Conservation (phyloP, 345 rosid genomes). For the Eucalyptus shirleyi region DNA sequence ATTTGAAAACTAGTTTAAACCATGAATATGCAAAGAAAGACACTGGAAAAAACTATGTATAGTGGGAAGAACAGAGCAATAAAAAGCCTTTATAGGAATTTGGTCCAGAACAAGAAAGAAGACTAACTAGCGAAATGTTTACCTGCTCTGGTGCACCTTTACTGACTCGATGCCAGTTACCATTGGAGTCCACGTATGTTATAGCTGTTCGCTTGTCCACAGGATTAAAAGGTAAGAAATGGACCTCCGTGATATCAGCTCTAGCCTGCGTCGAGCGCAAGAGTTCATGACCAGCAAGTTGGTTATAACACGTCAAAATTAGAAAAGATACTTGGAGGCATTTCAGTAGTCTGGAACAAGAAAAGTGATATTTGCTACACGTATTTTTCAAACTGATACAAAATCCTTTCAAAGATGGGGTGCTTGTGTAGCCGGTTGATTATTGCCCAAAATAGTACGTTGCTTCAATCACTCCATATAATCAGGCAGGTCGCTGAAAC, state of each 20-base stretch:
- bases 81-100: not conserved
- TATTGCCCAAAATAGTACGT: not conserved
- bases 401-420: not conserved
- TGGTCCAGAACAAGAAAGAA: not conserved
- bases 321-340: not conserved
- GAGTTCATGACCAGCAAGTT: not conserved
- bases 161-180: slow-evolving; percentile 69
- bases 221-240: slow-evolving; percentile 81
- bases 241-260: slow-evolving; percentile 61
- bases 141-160: slow-evolving; percentile 92
- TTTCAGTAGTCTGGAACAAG: not conserved
- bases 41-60: not conserved
- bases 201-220: slow-evolving; percentile 88
- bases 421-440: not conserved
- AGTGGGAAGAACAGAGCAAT: not conserved
- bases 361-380: not conserved
- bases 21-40: not conserved
- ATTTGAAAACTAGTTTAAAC: not conserved
- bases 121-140: not conserved
- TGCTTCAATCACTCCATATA: not conserved
- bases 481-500: not conserved
- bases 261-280: slow-evolving; percentile 25
- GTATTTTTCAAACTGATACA: not conserved
- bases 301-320: not conserved
- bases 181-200: slow-evolving; percentile 53